Evolutionary conservation across 2,329 filamentous ascomycete genomes (phyloP), one percentile per base, ranked within the genome.

Genomic region (Aspergillus puulaauensis): DNA sequence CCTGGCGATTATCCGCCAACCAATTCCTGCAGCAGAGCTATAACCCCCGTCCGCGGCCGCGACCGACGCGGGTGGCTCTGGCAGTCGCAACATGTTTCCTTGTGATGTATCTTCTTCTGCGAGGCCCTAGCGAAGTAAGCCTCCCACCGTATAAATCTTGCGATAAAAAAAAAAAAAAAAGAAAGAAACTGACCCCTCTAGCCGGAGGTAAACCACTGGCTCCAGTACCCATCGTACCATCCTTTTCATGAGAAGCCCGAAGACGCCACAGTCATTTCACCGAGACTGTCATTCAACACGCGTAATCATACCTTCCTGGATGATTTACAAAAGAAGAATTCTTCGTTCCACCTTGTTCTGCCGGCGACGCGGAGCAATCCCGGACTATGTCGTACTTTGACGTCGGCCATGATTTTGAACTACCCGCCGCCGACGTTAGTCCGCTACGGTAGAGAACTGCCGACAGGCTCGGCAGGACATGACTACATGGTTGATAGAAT

Each of bases 391-490:
- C 83, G 82, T 62, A 81, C 82, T 1, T 66, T 85, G 12, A 72
- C 85, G 12, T 84, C 83, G 2, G 79, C 82, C 1, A 83, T 84
- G 70, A 76, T 86, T n/a, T 73, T 86, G 40, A 79, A 82, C 58
- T 87, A 85, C 54, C 84, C 85, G 9, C 80, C 83, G 14, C 82
- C 84, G 6, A 84, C 81, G 1, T 66, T 85, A 31, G 73, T 86
- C 59, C 78, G 79, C 47, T 80, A 80, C 23, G 65, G 72, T 46
- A 70, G 67, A 58, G 64, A 61, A 37, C 63, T 60, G 45, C 59
- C 61, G 23, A 70, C 64, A 45, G 64, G 54, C 21, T 63, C 63
- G 54, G 73, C 69, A 15, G 70, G 75, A 7, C 70, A 74, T 51
- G 70, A 79, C 55, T 73, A 70, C 58, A 77, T 81, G 67, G 70